Conservation (phyloP, 1,139 yeast genomes). For the Geotrichum cucujoidarum region DNA sequence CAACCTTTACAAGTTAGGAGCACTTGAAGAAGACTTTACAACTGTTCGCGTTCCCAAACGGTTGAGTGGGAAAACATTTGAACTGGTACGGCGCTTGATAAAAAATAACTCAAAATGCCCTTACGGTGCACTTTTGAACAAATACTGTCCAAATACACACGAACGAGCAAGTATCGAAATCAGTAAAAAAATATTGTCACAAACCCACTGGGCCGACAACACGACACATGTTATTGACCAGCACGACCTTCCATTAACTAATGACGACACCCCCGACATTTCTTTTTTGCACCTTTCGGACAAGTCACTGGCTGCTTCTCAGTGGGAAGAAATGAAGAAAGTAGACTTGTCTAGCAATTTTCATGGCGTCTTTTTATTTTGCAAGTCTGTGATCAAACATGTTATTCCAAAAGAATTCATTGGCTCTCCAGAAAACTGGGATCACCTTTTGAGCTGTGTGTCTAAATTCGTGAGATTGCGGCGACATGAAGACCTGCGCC, state of each 20-base stretch:
- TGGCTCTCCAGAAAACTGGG: conserved; percentile 53
- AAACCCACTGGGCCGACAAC: conserved; percentile 15
- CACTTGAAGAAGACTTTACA: not conserved
- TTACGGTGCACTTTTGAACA: conserved; percentile 22
- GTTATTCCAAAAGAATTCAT: conserved; percentile 51
- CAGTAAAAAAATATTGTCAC: conserved; percentile 1
- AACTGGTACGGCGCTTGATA: conserved; percentile 14
- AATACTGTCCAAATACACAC: conserved; percentile 24
- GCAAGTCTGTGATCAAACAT: conserved; percentile 24
- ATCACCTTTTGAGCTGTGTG: conserved; percentile 40
- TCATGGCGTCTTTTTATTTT: conserved; percentile 18
- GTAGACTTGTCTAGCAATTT: conserved; percentile 5
- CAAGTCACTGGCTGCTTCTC: conserved; percentile 2
- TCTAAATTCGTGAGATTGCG: conserved; percentile 40
- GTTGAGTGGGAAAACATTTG: conserved; percentile 13
- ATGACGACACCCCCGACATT: not conserved
- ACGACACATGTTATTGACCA: conserved; percentile 18
- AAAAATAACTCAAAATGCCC: conserved; percentile 21
- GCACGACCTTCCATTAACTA: not conserved
- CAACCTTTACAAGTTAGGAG: conserved; percentile 10
- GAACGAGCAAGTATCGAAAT: conserved; percentile 6
- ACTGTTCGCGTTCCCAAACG: conserved; percentile 16
- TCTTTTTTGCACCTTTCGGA: conserved; percentile 2
- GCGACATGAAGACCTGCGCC: conserved; percentile 31
- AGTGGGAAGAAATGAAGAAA: conserved; percentile 15